Evolutionary conservation across 441 rosid species (phyloP).

Genomic region (Pelargonium myrrhifolium): DNA sequence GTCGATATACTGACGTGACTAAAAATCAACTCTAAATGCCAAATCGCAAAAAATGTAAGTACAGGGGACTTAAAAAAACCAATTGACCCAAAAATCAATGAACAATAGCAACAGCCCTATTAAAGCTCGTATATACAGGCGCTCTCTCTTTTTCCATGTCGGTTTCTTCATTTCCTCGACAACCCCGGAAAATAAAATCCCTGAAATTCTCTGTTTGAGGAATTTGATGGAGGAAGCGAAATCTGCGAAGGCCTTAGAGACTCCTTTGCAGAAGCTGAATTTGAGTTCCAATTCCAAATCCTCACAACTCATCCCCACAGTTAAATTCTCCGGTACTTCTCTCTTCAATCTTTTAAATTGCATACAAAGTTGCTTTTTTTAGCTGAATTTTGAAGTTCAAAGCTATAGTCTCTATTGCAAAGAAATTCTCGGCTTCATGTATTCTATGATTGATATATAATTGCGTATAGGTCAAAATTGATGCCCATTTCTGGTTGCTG

Average conservation of each 20-base stretch:
- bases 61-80: too few species aligned
- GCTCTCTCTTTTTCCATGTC: neutral
- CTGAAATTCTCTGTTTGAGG: neutral
- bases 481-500: neutral
- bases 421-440: neutral
- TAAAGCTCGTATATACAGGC: neutral
- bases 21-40: too few species aligned
- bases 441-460: neutral
- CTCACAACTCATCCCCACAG: conserved; percentile 15
- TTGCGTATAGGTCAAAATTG: neutral
- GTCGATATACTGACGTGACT: too few species aligned
- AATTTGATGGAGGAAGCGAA: conserved; percentile 39
- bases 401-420: neutral
- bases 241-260: conserved; percentile 23
- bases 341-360: neutral
- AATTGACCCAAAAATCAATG: too few species aligned
- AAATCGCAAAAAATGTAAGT: too few species aligned
- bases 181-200: neutral
- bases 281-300: conserved; percentile 30
- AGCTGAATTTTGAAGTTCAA: neutral
- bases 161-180: neutral
- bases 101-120: neutral
- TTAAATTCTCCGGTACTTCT: conserved; percentile 31
- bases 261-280: conserved; percentile 39
- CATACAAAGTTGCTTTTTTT: neutral